A percentile compares a stretch with the other conserved stretches of the same genome.
These are phyloP conservation scores for Scheffersomyces lignosus DNA, from an alignment of 805 yeast species.

Conservation along the genomic window DNA sequence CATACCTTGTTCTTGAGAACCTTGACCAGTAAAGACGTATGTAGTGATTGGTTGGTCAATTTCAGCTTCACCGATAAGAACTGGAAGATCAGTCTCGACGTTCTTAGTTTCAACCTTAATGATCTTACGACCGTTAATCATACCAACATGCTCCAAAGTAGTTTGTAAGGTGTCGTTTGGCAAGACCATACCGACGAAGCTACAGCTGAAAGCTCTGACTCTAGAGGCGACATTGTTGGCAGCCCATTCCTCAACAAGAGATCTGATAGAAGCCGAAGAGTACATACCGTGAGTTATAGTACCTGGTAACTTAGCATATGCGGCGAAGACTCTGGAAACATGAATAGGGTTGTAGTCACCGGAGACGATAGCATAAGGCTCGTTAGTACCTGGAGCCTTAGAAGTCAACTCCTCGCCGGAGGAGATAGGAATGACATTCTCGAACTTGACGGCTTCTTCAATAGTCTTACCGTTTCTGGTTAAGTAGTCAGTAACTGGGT, in stretches of 20 bases:
- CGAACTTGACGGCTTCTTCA: slow-evolving; percentile 91
- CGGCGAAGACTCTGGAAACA: slow-evolving; percentile 91
- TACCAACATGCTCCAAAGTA: slow-evolving; percentile 91
- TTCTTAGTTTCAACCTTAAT: slow-evolving; percentile 88
- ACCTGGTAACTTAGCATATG: slow-evolving; percentile 92
- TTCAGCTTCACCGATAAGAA: slow-evolving; percentile 94
- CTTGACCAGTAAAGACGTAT: slow-evolving; percentile 98
- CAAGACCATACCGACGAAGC: slow-evolving; percentile 94
- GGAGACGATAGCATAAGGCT: slow-evolving; percentile 94
- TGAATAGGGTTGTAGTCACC: slow-evolving; percentile 99
- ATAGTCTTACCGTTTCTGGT: slow-evolving; percentile 88
- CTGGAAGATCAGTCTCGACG: slow-evolving; percentile 73
- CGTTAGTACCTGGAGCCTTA: slow-evolving; percentile 94
- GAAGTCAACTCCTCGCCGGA: slow-evolving; percentile 60
- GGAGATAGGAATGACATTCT: slow-evolving; percentile 83
- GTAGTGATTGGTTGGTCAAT: slow-evolving; percentile 97
- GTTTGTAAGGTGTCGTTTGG: slow-evolving; percentile 92
- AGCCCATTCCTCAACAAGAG: slow-evolving; percentile 96
- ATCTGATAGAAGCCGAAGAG: slow-evolving; percentile 93
- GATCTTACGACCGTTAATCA: slow-evolving; percentile 98
- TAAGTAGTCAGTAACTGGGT: slow-evolving; percentile 95
- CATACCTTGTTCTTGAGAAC: slow-evolving; percentile 99
- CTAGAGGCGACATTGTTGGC: slow-evolving; percentile 95
- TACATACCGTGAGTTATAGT: slow-evolving; percentile 99
- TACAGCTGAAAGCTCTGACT: slow-evolving; percentile 90